phyloP scores from a whole-genome alignment of 768 basidiomycete genomes.

The Phlegmacium glaucopus region DNA sequence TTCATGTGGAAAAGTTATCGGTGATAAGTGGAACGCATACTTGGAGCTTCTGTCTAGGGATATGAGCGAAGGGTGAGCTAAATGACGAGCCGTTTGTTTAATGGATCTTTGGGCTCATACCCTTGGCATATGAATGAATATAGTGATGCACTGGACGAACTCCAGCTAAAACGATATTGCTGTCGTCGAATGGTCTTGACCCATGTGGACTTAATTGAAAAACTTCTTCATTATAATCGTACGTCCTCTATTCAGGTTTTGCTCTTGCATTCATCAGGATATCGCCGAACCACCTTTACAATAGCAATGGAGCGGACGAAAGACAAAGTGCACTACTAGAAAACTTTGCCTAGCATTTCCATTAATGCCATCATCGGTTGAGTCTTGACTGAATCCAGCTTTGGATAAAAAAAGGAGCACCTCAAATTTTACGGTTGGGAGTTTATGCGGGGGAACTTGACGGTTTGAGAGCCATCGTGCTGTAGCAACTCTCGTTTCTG shows the following conservation, averaged over 20 bases:
- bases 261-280: background rate
- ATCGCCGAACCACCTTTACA: background rate
- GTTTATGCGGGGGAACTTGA: too few relatives aligned
- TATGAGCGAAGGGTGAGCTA: constrained; percentile 76
- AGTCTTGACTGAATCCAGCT: too few relatives aligned
- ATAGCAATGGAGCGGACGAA: constrained; percentile 50
- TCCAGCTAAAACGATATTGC: constrained; percentile 92
- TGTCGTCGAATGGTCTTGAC: constrained; percentile 97
- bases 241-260: constrained; percentile 23
- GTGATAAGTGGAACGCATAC: constrained; percentile 93
- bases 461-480: too few relatives aligned
- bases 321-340: constrained; percentile 31
- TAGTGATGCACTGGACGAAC: constrained; percentile 86
- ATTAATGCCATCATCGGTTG: too few relatives aligned
- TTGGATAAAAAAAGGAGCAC: too few relatives aligned
- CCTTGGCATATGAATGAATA: background rate
- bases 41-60: constrained; percentile 77
- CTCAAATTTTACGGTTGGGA: too few relatives aligned
- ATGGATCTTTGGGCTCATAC: background rate
- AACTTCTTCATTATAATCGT: constrained; percentile 96
- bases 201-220: constrained; percentile 97
- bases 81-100: constrained; percentile 23
- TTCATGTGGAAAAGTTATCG: constrained; percentile 95
- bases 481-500: too few relatives aligned
- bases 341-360: too few relatives aligned